phyloP scores from a whole-genome alignment of 169 alveolate species.

The Cryptosporidium felis region DNA sequence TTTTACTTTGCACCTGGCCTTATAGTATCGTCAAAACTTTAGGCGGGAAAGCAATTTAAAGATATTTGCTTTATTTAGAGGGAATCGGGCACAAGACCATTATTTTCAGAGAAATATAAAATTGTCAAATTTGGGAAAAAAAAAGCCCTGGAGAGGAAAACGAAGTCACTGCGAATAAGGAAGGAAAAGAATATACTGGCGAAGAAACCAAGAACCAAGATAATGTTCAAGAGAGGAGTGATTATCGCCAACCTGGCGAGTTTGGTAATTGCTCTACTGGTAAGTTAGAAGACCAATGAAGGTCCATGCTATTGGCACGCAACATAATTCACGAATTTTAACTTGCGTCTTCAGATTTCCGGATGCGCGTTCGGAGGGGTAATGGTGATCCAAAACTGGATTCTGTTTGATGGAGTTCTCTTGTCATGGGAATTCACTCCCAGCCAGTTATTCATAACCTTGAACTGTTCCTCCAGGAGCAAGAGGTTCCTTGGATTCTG shows the following conservation, averaged over 20 bases:
- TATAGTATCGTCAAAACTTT: slow-evolving; percentile 7
- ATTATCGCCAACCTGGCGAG: slow-evolving; percentile 32
- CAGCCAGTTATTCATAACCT: slow-evolving; percentile 8
- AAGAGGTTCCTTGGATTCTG: slow-evolving; percentile 19
- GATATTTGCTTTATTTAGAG: slow-evolving; percentile 9
- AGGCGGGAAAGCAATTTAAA: slow-evolving; percentile 29
- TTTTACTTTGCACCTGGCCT: no score
- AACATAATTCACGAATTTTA: neutral
- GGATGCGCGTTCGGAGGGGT: slow-evolving; percentile 70
- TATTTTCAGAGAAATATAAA: no score
- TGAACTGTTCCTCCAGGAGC: slow-evolving; percentile 61
- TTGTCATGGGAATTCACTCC: slow-evolving; percentile 60
- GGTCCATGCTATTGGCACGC: no score
- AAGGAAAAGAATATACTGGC: neutral
- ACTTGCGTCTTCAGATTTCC: neutral
- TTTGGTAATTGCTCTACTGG: slow-evolving; percentile 48
- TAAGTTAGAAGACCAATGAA: no score
- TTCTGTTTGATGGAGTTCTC: slow-evolving; percentile 22
- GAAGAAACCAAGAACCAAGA: neutral
- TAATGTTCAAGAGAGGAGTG: slow-evolving; percentile 59
- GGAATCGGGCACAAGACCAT: no score
- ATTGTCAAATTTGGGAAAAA: no score
- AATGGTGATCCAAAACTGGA: slow-evolving; percentile 44
- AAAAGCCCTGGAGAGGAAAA: no score
- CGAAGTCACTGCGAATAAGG: no score